Conservation (phyloP, 352 stramenopile genomes). For the Pythium monospermum region DNA sequence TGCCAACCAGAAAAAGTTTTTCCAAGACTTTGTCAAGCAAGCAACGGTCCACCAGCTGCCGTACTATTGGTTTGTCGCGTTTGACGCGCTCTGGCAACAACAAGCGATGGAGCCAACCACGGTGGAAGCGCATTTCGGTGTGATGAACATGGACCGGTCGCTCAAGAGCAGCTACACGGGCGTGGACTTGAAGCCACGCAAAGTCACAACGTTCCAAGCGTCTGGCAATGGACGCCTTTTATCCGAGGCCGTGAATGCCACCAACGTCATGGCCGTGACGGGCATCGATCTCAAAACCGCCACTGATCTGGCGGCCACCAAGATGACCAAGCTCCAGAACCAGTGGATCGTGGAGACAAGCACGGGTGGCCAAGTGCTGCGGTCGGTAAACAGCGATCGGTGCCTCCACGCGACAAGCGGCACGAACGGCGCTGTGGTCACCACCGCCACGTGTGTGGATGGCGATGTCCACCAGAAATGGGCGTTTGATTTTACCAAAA, state of each 20-base stretch:
- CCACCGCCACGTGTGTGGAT: conserved; percentile 48
- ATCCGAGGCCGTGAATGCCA: conserved; percentile 17
- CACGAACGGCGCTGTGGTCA: conserved; percentile 42
- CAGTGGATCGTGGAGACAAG: conserved; percentile 57
- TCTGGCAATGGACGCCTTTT: conserved; percentile 13
- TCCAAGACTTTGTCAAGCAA: conserved; percentile 57
- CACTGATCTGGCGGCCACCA: conserved; percentile 35
- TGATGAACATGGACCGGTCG: conserved; percentile 41
- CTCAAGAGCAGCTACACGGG: conserved; percentile 59
- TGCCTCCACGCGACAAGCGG: conserved; percentile 56
- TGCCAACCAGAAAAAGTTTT: conserved; percentile 39
- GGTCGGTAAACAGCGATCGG: conserved; percentile 62
- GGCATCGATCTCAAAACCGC: conserved; percentile 34
- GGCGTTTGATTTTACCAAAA: conserved; percentile 44
- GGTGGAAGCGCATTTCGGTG: conserved; percentile 66
- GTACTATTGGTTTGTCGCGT: conserved; percentile 73
- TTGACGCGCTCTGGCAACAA: conserved; percentile 63
- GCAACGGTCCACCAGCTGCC: conserved; percentile 37
- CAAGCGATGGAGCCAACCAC: conserved; percentile 42
- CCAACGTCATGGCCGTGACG: conserved; percentile 31
- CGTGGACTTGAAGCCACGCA: conserved; percentile 31
- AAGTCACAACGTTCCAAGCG: conserved; percentile 11
- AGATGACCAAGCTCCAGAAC: conserved; percentile 48
- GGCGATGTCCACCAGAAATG: conserved; percentile 63
- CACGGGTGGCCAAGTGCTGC: conserved; percentile 44